phyloP scores from a whole-genome alignment of 2,329 filamentous ascomycete species.

The Juglanconis juglandina region DNA sequence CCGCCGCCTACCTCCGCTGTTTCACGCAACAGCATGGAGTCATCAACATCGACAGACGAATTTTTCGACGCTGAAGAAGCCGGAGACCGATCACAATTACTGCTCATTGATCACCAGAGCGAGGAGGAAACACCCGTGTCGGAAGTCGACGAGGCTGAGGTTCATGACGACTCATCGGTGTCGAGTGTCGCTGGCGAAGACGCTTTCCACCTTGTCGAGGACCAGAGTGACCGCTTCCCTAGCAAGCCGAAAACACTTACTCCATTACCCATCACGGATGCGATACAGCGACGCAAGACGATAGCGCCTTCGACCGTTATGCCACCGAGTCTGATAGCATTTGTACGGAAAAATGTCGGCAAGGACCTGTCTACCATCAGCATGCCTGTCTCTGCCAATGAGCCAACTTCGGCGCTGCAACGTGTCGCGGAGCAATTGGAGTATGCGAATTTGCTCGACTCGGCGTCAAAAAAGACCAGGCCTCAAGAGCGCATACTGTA shows the following conservation, averaged over 20 bases:
- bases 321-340: constrained; percentile 88
- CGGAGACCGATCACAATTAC: constrained; percentile 57
- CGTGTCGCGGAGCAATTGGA: constrained; percentile 87
- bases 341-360: constrained; percentile 94
- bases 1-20: constrained; percentile 48
- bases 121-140: constrained; percentile 62
- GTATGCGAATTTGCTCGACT: constrained; percentile 80
- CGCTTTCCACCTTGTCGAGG: constrained; percentile 52
- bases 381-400: constrained; percentile 96
- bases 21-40: constrained; percentile 70
- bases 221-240: constrained; percentile 66
- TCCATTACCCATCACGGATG: constrained; percentile 70
- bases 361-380: constrained; percentile 96
- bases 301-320: constrained; percentile 71
- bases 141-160: constrained; percentile 52
- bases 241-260: constrained; percentile 69
- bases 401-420: constrained; percentile 84
- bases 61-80: constrained; percentile 89
- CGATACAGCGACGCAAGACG: constrained; percentile 63
- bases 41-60: constrained; percentile 72
- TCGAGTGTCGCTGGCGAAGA: constrained; percentile 61
- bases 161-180: constrained; percentile 59
- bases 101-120: constrained; percentile 69
- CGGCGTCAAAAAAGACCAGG: constrained; percentile 61
- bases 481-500: constrained; percentile 71